These are phyloP conservation scores for Rhododendron williamsianum DNA, from an alignment of 148 eudicot genomes.

Conservation along the genomic window DNA sequence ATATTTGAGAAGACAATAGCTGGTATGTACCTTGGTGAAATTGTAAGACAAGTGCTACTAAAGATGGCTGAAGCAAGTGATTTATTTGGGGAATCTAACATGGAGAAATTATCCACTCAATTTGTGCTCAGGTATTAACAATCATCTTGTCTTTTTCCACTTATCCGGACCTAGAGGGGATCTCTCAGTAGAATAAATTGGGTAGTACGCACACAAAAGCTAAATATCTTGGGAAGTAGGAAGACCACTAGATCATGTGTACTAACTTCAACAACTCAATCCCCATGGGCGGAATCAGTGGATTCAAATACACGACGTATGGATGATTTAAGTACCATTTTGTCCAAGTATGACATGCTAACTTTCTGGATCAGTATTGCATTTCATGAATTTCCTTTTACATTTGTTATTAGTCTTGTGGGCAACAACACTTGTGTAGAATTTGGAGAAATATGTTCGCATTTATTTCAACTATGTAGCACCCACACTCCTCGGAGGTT, in stretches of 20 bases:
- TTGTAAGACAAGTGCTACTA: conserved; percentile 58
- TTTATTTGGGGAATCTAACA: conserved; percentile 50
- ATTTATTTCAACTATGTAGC: not conserved
- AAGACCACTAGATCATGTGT: not conserved
- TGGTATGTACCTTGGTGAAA: conserved; percentile 85
- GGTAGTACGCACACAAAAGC: not conserved
- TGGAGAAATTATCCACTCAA: conserved; percentile 50
- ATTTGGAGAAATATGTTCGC: not conserved
- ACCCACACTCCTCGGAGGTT: not conserved
- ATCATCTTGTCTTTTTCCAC: not conserved
- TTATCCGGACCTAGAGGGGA: not conserved
- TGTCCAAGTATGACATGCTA: not conserved
- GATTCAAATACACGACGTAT: not conserved
- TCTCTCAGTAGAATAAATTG: not conserved
- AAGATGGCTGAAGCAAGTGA: conserved; percentile 56
- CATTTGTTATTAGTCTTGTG: not conserved
- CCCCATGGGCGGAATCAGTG: not conserved
- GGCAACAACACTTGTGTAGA: not conserved
- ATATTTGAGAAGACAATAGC: conserved; percentile 79
- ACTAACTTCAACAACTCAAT: not conserved
- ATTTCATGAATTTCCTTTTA: not conserved
- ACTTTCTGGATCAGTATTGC: not conserved
- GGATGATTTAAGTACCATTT: not conserved
- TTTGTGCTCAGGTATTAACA: conserved; percentile 44
- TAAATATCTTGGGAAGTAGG: not conserved